Evolutionary conservation across 306 rosid genomes (phyloP).

Genomic region (Aeschynomene evenia): DNA sequence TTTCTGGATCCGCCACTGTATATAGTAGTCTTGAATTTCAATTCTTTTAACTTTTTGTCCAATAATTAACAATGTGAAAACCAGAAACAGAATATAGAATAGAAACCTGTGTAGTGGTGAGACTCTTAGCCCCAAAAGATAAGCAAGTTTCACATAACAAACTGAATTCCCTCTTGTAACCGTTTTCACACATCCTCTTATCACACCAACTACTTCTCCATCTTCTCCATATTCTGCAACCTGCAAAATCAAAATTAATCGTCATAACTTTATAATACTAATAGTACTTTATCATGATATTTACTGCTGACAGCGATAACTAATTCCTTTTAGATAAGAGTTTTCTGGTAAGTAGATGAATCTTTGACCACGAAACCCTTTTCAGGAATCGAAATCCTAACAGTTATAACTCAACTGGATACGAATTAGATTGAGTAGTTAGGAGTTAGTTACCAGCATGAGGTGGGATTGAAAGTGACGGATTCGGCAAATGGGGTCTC

Average conservation of each 20-base stretch:
- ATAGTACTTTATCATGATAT: too few relatives aligned
- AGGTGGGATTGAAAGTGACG: constrained; percentile 71
- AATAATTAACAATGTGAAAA: constrained; percentile 35
- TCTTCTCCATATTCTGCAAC: constrained; percentile 85
- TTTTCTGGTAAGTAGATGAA: too few relatives aligned
- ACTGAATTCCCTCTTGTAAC: constrained; percentile 60
- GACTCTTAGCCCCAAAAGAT: constrained; percentile 89
- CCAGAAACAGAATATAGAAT: constrained; percentile 25
- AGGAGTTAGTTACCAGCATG: constrained; percentile 79
- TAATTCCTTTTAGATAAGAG: too few relatives aligned
- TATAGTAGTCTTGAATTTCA: too few relatives aligned
- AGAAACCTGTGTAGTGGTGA: constrained; percentile 78
- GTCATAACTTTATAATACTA: not conserved
- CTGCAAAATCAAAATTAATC: constrained; percentile 40
- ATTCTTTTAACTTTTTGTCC: too few relatives aligned
- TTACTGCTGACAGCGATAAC: too few relatives aligned
- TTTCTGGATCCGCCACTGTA: too few relatives aligned
- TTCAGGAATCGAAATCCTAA: too few relatives aligned
- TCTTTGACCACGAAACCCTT: too few relatives aligned
- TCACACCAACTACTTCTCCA: constrained; percentile 68
- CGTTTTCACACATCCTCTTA: constrained; percentile 87
- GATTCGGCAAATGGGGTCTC: constrained; percentile 82
- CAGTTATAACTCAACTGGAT: too few relatives aligned
- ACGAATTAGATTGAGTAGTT: constrained; percentile 11
- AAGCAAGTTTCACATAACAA: constrained; percentile 60